These are phyloP conservation scores for Quercus wislizeni DNA, from an alignment of 306 rosid species.

Conservation along the genomic window DNA sequence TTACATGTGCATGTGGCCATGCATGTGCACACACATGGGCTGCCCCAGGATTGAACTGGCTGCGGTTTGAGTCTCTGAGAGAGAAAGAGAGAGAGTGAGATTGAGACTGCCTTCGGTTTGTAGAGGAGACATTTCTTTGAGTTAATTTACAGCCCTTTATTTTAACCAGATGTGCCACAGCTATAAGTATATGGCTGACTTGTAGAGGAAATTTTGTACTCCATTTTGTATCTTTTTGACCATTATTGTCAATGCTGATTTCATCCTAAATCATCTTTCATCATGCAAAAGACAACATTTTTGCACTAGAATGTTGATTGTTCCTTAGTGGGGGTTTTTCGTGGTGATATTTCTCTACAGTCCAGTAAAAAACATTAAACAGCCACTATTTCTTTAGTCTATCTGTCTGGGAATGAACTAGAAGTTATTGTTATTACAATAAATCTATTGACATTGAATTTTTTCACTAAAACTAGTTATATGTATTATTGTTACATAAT, in stretches of 20 bases:
- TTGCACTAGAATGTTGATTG: too few species aligned
- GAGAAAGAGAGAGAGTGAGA: too few species aligned
- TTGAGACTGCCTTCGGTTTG: not conserved
- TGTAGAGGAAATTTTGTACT: too few species aligned
- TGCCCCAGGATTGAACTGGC: not conserved
- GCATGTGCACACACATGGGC: constrained; percentile 1
- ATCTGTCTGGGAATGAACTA: not conserved
- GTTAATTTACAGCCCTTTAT: not conserved
- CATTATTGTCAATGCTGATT: not conserved
- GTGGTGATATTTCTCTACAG: too few species aligned
- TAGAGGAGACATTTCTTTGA: not conserved
- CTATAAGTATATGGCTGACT: too few species aligned
- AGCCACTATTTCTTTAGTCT: not conserved
- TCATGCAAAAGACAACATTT: too few species aligned
- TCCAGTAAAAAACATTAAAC: too few species aligned
- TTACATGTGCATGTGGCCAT: not conserved
- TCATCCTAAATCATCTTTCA: not conserved
- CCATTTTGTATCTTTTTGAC: not conserved
- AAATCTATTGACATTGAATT: too few species aligned
- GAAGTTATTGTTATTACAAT: not conserved
- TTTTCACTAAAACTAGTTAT: too few species aligned
- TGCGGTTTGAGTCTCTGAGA: not conserved
- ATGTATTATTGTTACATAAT: too few species aligned
- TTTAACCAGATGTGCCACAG: not conserved
- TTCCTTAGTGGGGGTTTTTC: too few species aligned